Evolutionary conservation across 116 monocot species (phyloP).

Genomic region (Posidonia oceanica): DNA sequence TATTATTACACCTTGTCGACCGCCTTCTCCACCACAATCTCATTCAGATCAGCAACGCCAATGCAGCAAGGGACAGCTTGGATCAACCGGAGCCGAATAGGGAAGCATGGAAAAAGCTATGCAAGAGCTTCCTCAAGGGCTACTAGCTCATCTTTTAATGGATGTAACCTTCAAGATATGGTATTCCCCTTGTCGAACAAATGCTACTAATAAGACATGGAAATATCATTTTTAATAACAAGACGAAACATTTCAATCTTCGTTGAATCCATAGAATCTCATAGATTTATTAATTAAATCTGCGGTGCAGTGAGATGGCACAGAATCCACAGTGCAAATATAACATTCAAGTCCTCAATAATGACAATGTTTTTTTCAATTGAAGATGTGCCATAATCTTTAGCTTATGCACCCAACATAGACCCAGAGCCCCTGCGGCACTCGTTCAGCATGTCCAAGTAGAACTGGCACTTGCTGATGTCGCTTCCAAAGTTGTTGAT

Average conservation of each 20-base stretch:
- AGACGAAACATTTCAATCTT: no score
- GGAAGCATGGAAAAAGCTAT: constrained; percentile 34
- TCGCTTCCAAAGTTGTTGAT: constrained; percentile 59
- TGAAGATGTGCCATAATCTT: no score
- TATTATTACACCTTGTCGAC: constrained; percentile 44
- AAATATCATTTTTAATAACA: no score
- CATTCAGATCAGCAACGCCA: constrained; percentile 34
- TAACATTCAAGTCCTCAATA: no score
- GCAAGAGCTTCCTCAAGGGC: constrained; percentile 39
- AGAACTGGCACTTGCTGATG: constrained; percentile 84
- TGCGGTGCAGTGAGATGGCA: no score
- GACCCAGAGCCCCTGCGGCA: constrained; percentile 47
- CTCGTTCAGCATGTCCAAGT: constrained; percentile 77
- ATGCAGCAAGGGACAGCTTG: constrained; percentile 21
- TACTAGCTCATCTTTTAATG: neutral
- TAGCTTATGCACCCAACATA: constrained; percentile 8
- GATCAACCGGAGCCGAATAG: constrained; percentile 20
- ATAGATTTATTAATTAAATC: no score
- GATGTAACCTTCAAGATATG: no score
- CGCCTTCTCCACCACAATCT: constrained; percentile 42
- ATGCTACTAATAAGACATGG: no score
- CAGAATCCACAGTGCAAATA: no score
- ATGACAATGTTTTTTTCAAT: no score
- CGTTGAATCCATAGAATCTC: no score
- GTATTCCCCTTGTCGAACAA: no score